Conservation (phyloP, 164 flowering plant genomes). For the Platanus orientalis region DNA sequence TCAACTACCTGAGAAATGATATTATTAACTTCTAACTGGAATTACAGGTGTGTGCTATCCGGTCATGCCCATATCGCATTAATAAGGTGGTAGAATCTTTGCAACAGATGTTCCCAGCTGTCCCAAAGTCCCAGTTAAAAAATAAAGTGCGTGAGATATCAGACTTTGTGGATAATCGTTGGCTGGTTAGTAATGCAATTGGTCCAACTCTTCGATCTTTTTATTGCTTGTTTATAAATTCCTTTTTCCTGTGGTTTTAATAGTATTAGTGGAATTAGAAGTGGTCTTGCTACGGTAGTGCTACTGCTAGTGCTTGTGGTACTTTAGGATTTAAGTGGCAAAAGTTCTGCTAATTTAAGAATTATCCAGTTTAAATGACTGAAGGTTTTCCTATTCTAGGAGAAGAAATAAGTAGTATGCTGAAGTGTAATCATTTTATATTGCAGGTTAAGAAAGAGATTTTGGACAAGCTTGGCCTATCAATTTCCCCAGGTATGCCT, state of each 20-base stretch:
- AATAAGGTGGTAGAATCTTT: slow-evolving; percentile 53
- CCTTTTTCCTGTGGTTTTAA: too few relatives aligned
- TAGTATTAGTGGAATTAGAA: background rate
- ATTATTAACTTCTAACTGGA: background rate
- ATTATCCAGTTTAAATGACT: too few relatives aligned
- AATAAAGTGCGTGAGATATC: slow-evolving; percentile 81
- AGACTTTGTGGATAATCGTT: slow-evolving; percentile 67
- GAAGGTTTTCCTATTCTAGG: too few relatives aligned
- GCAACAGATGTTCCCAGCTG: slow-evolving; percentile 54
- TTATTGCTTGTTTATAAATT: background rate
- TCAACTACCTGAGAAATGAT: background rate
- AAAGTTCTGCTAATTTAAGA: too few relatives aligned
- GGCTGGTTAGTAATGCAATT: slow-evolving; percentile 60
- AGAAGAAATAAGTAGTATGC: background rate
- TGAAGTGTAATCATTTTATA: background rate
- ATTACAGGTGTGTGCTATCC: slow-evolving; percentile 59
- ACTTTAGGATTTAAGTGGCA: background rate
- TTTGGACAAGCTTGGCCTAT: slow-evolving; percentile 54
- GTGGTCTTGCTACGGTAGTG: too few relatives aligned
- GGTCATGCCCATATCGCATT: slow-evolving; percentile 53
- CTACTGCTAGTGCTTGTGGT: background rate
- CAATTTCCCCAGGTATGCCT: slow-evolving; percentile 60
- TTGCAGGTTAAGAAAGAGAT: slow-evolving; percentile 81
- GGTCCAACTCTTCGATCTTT: background rate
- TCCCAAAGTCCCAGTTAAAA: slow-evolving; percentile 53